Percentiles rank a stretch among this genome's conserved stretches.
Evolutionary conservation across 257 asterid species (phyloP).

Genomic region (Lantana camara): DNA sequence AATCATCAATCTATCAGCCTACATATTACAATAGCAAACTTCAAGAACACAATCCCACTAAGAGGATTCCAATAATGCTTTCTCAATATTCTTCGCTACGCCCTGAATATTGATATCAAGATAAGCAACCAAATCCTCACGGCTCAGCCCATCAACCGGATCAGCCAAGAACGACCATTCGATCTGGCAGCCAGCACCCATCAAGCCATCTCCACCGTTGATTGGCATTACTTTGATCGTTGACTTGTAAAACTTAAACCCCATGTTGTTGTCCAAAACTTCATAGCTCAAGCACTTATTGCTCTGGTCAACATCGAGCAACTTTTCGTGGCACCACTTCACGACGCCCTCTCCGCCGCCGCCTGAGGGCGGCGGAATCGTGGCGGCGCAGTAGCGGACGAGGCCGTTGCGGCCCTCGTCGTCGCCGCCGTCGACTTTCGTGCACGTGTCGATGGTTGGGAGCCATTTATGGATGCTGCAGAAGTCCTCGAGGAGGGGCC

Average conservation of each 20-base stretch:
- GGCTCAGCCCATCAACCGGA: conserved; percentile 59
- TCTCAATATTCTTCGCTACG: conserved; percentile 56
- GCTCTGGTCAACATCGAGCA: conserved; percentile 40
- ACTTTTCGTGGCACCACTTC: conserved; percentile 66
- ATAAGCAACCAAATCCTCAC: conserved; percentile 36
- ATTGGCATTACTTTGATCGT: conserved; percentile 40
- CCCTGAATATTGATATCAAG: conserved; percentile 48
- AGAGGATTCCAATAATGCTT: conserved; percentile 30
- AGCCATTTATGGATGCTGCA: conserved; percentile 60
- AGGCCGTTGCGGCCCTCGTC: conserved; percentile 35
- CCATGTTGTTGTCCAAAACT: conserved; percentile 58
- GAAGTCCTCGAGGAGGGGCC: conserved; percentile 71
- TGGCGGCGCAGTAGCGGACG: conserved; percentile 59
- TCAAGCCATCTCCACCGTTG: conserved; percentile 29
- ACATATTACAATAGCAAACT: no score
- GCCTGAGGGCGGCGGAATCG: conserved; percentile 22
- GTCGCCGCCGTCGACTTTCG: conserved; percentile 39
- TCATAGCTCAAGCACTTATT: conserved; percentile 48
- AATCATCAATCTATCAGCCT: no score
- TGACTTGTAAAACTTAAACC: conserved; percentile 46
- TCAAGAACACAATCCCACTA: background rate
- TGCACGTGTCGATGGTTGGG: conserved; percentile 62
- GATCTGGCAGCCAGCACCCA: conserved; percentile 51
- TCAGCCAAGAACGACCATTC: conserved; percentile 72
- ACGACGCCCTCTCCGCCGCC: conserved; percentile 30